Evolutionary conservation across 1,284 basidiomycete species (phyloP), one percentile per base, ranked within the genome.

Genomic region (Sporisorium scitamineum): DNA sequence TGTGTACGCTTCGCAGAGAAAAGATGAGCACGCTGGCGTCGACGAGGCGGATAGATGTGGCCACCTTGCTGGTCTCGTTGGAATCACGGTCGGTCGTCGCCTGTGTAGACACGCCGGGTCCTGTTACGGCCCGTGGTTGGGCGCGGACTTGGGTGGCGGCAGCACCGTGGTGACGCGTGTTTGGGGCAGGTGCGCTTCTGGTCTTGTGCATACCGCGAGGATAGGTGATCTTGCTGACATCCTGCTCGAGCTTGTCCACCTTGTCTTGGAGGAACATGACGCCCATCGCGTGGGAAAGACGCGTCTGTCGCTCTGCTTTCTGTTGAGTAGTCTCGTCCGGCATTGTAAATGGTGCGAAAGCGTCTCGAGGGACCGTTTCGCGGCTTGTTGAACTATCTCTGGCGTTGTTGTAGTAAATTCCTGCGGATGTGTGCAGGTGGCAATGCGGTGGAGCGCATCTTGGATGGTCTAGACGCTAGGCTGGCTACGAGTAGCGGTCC

Each of bases 11-110:
- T 62, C 91, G 90, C 18, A 94, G 87, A 0, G 92, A 92, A 86
- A 95, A 92, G 47, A 97, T 89, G 59, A 96, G 88, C 8, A 94
- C 92, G 77, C 92, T 94, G 0, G 92, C 92, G 83, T 96, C 94
- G 42, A 95, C 89, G 31, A 76, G 52, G 9, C 72, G 72, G 20
- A 75, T 53, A 4, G 61, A 42, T 0, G 27, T 42, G 22, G 55
- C 39, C 8, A 31, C 2, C 11, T 29, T 32, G 24, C 54, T 14
- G 3, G 37, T 22, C 10, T 20, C 18, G 9, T 5, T 18, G 5
- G 55, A 37, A 18, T 11, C 31, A 27, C 10, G 26, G 5, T 41
- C n/a, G 22, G 56, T 14, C 2, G 61, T 24, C 20, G 61, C 42
- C 2, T 47, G 53, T 14, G 52, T 11, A 24, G 16, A 11, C 5